Evolutionary conservation across 2,329 filamentous ascomycete genomes (phyloP), one percentile per base, ranked within the genome.

Genomic region (Fusarium sulawesiense): DNA sequence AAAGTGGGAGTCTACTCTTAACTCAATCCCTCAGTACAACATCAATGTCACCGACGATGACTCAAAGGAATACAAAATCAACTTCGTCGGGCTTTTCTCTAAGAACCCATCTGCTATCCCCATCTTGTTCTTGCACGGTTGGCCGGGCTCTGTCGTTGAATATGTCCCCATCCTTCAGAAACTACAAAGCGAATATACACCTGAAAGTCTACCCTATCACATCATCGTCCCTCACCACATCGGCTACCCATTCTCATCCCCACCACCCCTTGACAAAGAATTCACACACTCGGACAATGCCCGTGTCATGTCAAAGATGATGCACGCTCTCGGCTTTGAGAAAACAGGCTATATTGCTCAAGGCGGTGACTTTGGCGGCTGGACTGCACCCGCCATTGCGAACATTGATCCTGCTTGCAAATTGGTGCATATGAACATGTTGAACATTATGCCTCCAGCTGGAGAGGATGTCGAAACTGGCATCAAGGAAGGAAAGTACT

Each of bases 111-210:
- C 50, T 1, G 65, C 69, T 0, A 6, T 60, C 0, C 68, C 69
- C 0, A 51, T 71, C 0, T 6, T 71, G 10, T 56, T 71, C 2
- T n/a, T 71, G 4, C 69, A 71, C 3, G 59, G 69, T 37, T 71
- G 69, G 69, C 69, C 69, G 1, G 68, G 69, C 4, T 71, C 69
- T 4, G 25, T 66, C 7, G 34, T 71, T 4, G 69, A 71, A 44
- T 71, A 66, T n/a, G 10, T 71, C 2, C 55, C 65, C 2, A 60
- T 71, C 3, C 23, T 56, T 4, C 63, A 53, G 13, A 71, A 69
- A 6, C 47, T 67, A 3, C 54, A 62, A 9, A 29, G 20, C 3
- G 10, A 45, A 20, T 49, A 63, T 5, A 27, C 42, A 2, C 14
- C 63, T 0, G 46, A 57, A 6, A 44, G 50, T 2, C 57, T 67